Evolutionary conservation across 345 rosid genomes (phyloP).

Genomic region (Anastatica hierochuntica): DNA sequence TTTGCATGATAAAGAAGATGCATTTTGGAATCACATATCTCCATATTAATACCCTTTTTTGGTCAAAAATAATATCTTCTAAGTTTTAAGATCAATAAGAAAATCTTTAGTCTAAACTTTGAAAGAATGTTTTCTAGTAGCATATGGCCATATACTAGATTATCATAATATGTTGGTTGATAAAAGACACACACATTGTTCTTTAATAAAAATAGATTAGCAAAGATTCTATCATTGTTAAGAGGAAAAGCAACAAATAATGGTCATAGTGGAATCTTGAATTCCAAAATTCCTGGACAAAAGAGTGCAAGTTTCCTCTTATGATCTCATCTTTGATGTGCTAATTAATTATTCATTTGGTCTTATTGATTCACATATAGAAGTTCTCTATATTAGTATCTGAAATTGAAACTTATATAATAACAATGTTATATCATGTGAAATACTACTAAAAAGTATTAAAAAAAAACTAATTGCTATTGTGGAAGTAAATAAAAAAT

Average conservation of each 20-base stretch:
- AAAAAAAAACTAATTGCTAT: not conserved
- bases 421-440: not conserved
- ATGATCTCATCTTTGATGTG: conserved; percentile 24
- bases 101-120: no score
- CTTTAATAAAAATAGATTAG: conserved; percentile 3
- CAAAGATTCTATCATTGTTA: conserved; percentile 24
- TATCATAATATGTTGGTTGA: conserved; percentile 12
- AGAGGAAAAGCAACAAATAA: conserved; percentile 9
- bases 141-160: not conserved
- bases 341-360: no score
- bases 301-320: conserved; percentile 27
- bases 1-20: conserved; percentile 6
- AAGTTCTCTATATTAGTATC: not conserved
- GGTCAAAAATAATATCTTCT: no score
- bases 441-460: not conserved
- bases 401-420: not conserved
- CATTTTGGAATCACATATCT: conserved; percentile 3
- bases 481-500: no score
- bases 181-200: not conserved
- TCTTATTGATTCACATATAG: no score
- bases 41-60: no score
- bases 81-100: no score
- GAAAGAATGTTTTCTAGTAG: no score
- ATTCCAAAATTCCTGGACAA: no score
- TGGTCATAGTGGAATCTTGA: conserved; percentile 24